A percentile compares a stretch with the other conserved stretches of the same genome.
phyloP scores from a whole-genome alignment of 176 grass and related monocot species.

The Ananas comosus region DNA sequence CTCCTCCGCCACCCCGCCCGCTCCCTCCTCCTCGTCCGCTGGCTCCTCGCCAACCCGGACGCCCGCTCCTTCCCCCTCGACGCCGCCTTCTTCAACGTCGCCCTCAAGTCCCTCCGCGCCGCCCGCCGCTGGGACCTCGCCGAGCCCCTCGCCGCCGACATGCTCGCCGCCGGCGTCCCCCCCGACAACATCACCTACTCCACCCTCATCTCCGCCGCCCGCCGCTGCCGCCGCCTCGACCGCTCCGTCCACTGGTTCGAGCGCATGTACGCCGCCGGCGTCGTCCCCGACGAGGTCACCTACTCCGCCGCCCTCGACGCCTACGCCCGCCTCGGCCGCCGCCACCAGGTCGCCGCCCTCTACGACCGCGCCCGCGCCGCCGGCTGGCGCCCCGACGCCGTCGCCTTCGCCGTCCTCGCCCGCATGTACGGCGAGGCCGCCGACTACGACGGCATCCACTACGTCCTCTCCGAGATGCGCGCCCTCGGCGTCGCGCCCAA shows the following conservation, averaged over 20 bases:
- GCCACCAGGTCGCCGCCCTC: constrained; percentile 61
- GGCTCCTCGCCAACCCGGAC: constrained; percentile 28
- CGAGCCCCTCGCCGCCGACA: constrained; percentile 58
- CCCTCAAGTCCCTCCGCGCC: constrained; percentile 65
- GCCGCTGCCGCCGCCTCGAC: constrained; percentile 58
- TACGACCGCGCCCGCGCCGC: constrained; percentile 65
- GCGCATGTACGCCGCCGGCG: constrained; percentile 52
- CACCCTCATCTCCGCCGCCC: constrained; percentile 67
- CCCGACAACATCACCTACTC: constrained; percentile 96
- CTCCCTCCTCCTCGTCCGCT: constrained; percentile 53
- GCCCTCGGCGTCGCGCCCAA: constrained; percentile 53
- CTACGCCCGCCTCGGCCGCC: constrained; percentile 57
- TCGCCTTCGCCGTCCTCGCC: constrained; percentile 67
- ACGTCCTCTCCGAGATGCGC: constrained; percentile 65
- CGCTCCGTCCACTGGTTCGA: constrained; percentile 81
- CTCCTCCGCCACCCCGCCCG: constrained; percentile 40
- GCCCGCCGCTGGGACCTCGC: constrained; percentile 47
- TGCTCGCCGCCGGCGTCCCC: constrained; percentile 38
- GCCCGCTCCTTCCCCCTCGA: constrained; percentile 19
- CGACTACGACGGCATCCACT: constrained; percentile 70
- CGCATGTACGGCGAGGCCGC: constrained; percentile 82
- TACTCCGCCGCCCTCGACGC: constrained; percentile 72
- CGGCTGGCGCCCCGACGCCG: constrained; percentile 70
- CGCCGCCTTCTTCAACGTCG: constrained; percentile 84
- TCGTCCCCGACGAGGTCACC: constrained; percentile 81